Base-by-base conservation (phyloP, 805 yeast genomes). In the Yamadazyma philogaea region DNA sequence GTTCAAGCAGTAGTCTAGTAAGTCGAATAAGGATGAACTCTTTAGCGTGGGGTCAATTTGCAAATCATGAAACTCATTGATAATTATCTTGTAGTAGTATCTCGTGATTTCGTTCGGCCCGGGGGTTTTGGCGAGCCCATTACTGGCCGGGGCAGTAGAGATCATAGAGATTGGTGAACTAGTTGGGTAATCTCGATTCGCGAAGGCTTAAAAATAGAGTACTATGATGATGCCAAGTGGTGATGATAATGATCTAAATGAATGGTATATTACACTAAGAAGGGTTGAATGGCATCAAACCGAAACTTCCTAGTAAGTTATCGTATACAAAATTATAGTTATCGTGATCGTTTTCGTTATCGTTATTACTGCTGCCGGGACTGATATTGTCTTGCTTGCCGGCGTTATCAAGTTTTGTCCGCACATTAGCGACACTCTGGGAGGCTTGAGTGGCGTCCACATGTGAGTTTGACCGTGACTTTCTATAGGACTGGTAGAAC, bases 281-380 rank as follows among this genome's bases (percentile, higher is more conserved):
- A 11, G 44, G 75, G 44, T 70, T 70, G 56, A 70, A 70, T 1
- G 75, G 75, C 43, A 70, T 60, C 39, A 63, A 60, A 1, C 70
- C 73, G 46, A 63, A 64, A 3, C 63, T 59, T 7, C 64, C 61
- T 7, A 62, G 57, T 50, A 65, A 51, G 28, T 54, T 60, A 42
- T 66, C 71, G 43, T 63, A 63, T 3, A 53, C 54, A 26, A 51
- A 46, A 10, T 42, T 48, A 8, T 34, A 22, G 11, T 39, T 32
- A 26, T 39, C 45, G 27, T 36, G 37, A 30, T 38, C 45, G 46
- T 33, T 47, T 33, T 39, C 46, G 39, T 40, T 43, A 27, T 36
- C 38, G 33, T 36, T 36, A 18, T 32, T 22, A 18, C 30, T 36
- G 27, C 31, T 34, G 10, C 21, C 38, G 4, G 35, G 30, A 14